phyloP scores from a whole-genome alignment of 768 basidiomycete genomes.

The Clitopilus hobsonii region DNA sequence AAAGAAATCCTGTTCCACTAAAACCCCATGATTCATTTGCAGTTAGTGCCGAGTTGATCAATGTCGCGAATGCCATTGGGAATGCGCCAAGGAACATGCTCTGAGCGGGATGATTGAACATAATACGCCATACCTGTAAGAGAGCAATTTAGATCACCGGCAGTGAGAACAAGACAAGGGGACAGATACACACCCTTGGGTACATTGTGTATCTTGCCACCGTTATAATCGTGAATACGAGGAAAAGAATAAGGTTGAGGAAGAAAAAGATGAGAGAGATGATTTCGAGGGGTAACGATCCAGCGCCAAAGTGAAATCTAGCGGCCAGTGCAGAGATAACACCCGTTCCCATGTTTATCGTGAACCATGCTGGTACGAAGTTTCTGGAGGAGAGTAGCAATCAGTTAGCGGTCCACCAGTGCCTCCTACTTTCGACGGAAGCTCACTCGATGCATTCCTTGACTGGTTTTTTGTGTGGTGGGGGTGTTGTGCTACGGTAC shows the following conservation, averaged over 20 bases:
- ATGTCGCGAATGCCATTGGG: conserved; percentile 59
- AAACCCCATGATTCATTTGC: conserved; percentile 42
- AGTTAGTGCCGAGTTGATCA: conserved; percentile 46
- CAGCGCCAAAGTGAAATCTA: conserved; percentile 42
- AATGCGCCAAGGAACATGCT: conserved; percentile 41
- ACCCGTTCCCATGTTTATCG: conserved; percentile 54
- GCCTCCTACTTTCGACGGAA: no score
- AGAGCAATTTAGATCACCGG: not conserved
- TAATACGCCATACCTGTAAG: conserved; percentile 28
- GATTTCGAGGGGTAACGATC: conserved; percentile 26
- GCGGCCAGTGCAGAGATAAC: conserved; percentile 41
- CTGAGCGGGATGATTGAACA: conserved; percentile 42
- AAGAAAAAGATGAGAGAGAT: conserved; percentile 51
- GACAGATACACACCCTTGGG: conserved; percentile 34
- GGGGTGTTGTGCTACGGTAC: conserved; percentile 12
- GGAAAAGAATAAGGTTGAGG: conserved; percentile 52
- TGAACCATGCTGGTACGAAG: conserved; percentile 54
- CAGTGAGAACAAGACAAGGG: not conserved
- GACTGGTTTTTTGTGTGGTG: conserved; percentile 21
- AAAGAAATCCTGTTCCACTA: conserved; percentile 49
- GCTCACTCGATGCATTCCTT: conserved; percentile 29
- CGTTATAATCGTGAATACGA: conserved; percentile 40
- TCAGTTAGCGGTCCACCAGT: not conserved
- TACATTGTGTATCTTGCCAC: conserved; percentile 48
- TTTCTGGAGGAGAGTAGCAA: conserved; percentile 14